Base-by-base conservation (phyloP, 768 basidiomycete species). In the Suillus cothurnatus region DNA sequence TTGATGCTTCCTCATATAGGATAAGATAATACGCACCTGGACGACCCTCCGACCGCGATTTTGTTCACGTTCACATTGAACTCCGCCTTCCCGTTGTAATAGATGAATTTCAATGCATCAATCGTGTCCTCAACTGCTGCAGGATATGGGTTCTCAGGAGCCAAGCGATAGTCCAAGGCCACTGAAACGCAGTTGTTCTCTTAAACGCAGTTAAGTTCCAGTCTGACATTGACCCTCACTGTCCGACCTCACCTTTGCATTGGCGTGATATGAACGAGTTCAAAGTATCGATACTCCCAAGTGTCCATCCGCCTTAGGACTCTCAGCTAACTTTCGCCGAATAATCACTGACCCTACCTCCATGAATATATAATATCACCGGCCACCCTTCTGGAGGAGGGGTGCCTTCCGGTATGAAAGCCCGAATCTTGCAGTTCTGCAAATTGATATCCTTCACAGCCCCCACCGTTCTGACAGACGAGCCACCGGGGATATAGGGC, bases 11-110 rank as follows among this genome's bases (percentile, higher is more conserved):
- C 15, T 36, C 31, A 41, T n/a, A 41, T 17, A 14, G 32, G 19
- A 41, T 50, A 36, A 14, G 56, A 14, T 11, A 32, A 15, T 26
- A 60, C 71, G 26, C 69, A 84, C 89, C 89, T 90, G 2, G 89
- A 91, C 0, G 87, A 86, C 31, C 91, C 91, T 4, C 90, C 89
- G 9, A 91, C 86, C 4, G 89, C 88, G 59, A 92, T 83, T 62
- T 80, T 79, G n/a, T 73, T 73, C 12, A 77, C 75, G 69, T 92
- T 81, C 49, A 86, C 78, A 38, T 78, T 76, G 23, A 92, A 80
- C 31, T 78, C 71, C 1, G 71, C 67, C 52, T 76, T 75, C 2
- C 86, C 90, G 26, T 87, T 72, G 34, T 72, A 70, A 63, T 83
- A 69, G 4, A 89, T 82, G 88, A 90, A 92, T 52, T 84, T 73